Evolutionary conservation across 495 filamentous ascomycete species (phyloP), one percentile per base, ranked within the genome.

Genomic region (Neurospora africana): DNA sequence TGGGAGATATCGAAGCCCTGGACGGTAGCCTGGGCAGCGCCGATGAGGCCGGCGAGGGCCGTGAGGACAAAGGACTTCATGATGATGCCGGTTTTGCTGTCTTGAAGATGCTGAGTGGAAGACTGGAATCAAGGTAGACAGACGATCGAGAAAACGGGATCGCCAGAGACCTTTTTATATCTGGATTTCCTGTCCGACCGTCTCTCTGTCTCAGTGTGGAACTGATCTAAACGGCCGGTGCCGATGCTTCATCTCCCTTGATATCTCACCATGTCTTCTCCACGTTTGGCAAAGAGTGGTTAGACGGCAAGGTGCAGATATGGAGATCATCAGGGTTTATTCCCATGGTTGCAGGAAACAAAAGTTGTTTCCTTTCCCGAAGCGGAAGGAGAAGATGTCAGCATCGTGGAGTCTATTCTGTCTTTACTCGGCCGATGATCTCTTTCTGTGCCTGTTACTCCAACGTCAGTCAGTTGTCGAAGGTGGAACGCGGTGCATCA

Each of bases 1-100:
- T 86, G 76, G 19, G 89, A 91, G 75, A 91, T 87, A 74, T 91
- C 89, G 74, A 91, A 91, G 36, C 89, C 89, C 70, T 87, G 85
- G 47, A 90, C 86, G 7, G 83, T 81, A 58, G 83, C 81, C 13
- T 83, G 79, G 69, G 81, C 74, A 21, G 58, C 68, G 21, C 67
- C 75, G 69, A 81, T 75, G 33, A 76, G 74, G 58, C 53, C 53
- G 53, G 53, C 53, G 53, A 65, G 53, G 53, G 53, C 53, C 27
- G 53, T 65, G 53, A 65, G 53, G 27, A 65, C 53, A 15, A 65
- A 65, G 53, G 53, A 65, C 53, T 65, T 65, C 53, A 65, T 65
- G 7, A 61, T 61, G 21, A 27, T 21, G 44, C 9, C 2, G 21
- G 10, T 27, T 15, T 19, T 61, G 6, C 6, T 33, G 53, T 33